Percentiles rank a stretch among this genome's conserved stretches.
phyloP scores from a whole-genome alignment of 1,139 yeast genomes.

The Meyerozyma athensensis region DNA sequence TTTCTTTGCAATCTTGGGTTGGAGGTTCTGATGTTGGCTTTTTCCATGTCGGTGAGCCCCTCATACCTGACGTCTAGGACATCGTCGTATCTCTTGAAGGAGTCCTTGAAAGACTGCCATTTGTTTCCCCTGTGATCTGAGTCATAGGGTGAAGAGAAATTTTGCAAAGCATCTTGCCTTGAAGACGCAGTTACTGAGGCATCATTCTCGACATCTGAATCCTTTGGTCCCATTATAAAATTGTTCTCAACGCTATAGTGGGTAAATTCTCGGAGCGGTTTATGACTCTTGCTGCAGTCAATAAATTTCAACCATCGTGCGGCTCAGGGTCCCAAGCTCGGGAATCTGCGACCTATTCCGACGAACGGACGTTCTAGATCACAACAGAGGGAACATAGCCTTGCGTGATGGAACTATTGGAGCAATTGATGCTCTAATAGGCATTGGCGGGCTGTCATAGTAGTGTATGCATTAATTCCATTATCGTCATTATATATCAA shows the following conservation, averaged over 20 bases:
- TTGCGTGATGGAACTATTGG: constrained; percentile 1
- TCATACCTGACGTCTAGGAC: constrained; percentile 11
- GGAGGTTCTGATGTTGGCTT: constrained; percentile 19
- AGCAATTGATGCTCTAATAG: not conserved
- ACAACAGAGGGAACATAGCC: not conserved
- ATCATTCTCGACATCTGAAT: too few relatives aligned
- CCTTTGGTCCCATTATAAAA: too few relatives aligned
- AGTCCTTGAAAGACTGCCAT: constrained; percentile 38
- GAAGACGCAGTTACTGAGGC: too few relatives aligned
- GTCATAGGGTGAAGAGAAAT: constrained; percentile 1
- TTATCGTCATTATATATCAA: constrained; percentile 15
- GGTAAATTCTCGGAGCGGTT: too few relatives aligned
- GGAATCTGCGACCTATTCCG: too few relatives aligned
- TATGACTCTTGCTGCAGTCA: too few relatives aligned
- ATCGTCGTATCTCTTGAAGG: constrained; percentile 31
- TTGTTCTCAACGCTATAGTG: too few relatives aligned
- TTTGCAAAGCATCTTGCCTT: not conserved
- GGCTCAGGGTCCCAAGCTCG: too few relatives aligned
- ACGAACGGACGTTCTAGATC: too few relatives aligned
- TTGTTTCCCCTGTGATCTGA: constrained; percentile 12
- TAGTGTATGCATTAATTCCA: not conserved
- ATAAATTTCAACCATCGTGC: too few relatives aligned
- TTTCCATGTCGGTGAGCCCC: constrained; percentile 18
- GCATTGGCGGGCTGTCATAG: not conserved
- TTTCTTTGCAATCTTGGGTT: constrained; percentile 20